These are phyloP conservation scores for Phaffomyces antillensis DNA, from an alignment of 805 yeast species.

Conservation along the genomic window DNA sequence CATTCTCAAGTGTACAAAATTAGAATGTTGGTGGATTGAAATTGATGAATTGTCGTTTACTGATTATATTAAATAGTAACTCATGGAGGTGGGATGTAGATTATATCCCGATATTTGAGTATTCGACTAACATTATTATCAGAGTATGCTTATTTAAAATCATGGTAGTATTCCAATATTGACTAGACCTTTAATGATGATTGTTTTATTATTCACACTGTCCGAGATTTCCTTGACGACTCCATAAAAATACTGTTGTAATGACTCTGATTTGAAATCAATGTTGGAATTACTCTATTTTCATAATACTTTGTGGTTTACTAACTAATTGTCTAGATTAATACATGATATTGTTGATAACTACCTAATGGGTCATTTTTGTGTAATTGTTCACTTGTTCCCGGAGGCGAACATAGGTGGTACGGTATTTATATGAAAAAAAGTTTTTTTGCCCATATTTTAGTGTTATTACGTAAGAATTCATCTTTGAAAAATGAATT, in stretches of 20 bases:
- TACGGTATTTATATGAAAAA: too few relatives aligned
- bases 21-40: constrained; percentile 36
- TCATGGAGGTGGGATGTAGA: background rate
- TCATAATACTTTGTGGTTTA: background rate
- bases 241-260: constrained; percentile 43
- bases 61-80: constrained; percentile 1
- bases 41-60: constrained; percentile 41
- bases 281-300: background rate
- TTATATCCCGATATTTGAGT: too few relatives aligned
- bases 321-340: background rate
- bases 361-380: too few relatives aligned
- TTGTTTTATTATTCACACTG: constrained; percentile 47
- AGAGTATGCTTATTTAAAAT: constrained; percentile 2
- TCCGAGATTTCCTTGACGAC: constrained; percentile 35
- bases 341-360: background rate
- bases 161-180: too few relatives aligned
- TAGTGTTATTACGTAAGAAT: too few relatives aligned
- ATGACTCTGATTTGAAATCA: constrained; percentile 35
- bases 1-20: constrained; percentile 42
- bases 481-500: too few relatives aligned
- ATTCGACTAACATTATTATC: background rate
- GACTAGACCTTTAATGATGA: constrained; percentile 24
- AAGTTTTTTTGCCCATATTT: too few relatives aligned
- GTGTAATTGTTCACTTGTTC: too few relatives aligned
- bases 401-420: too few relatives aligned